These are phyloP conservation scores for Boletus huronensis DNA, from an alignment of 768 basidiomycete species.

Conservation along the genomic window DNA sequence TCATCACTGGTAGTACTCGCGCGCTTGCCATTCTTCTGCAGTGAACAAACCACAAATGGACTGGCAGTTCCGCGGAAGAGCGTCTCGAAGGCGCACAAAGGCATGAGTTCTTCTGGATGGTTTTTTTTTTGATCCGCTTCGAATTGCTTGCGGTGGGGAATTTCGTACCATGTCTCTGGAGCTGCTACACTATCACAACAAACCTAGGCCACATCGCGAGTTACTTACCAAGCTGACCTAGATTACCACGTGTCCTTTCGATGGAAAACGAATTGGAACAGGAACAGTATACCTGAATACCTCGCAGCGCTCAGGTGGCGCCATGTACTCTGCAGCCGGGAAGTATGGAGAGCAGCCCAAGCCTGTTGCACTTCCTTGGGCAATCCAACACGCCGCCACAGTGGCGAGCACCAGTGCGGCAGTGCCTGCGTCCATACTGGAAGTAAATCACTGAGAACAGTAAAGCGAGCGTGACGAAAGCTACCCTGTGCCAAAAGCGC, in stretches of 20 bases:
- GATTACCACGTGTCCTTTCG: neutral
- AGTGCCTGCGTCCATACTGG: slow-evolving; percentile 7
- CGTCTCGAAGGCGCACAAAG: slow-evolving; percentile 81
- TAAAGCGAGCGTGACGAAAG: slow-evolving; percentile 15
- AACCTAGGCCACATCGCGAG: no score
- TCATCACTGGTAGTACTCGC: slow-evolving; percentile 73
- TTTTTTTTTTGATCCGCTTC: slow-evolving; percentile 36
- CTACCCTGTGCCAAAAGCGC: neutral
- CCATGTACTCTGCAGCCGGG: slow-evolving; percentile 42
- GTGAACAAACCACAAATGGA: slow-evolving; percentile 75
- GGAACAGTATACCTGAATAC: slow-evolving; percentile 48
- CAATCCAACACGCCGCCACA: slow-evolving; percentile 1
- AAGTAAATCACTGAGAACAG: slow-evolving; percentile 15
- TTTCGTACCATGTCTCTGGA: slow-evolving; percentile 79
- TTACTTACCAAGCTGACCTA: slow-evolving; percentile 32
- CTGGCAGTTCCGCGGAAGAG: slow-evolving; percentile 48
- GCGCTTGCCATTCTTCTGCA: slow-evolving; percentile 55
- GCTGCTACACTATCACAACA: slow-evolving; percentile 36
- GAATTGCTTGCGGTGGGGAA: slow-evolving; percentile 60
- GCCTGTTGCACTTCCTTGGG: slow-evolving; percentile 29
- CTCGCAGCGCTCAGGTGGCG: slow-evolving; percentile 47
- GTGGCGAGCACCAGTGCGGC: neutral
- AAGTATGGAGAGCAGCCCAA: slow-evolving; percentile 65
- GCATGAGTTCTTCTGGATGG: slow-evolving; percentile 61
- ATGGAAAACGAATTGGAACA: neutral